Evolutionary conservation across 805 yeast genomes (phyloP).

Genomic region (Metschnikowia proteae): DNA sequence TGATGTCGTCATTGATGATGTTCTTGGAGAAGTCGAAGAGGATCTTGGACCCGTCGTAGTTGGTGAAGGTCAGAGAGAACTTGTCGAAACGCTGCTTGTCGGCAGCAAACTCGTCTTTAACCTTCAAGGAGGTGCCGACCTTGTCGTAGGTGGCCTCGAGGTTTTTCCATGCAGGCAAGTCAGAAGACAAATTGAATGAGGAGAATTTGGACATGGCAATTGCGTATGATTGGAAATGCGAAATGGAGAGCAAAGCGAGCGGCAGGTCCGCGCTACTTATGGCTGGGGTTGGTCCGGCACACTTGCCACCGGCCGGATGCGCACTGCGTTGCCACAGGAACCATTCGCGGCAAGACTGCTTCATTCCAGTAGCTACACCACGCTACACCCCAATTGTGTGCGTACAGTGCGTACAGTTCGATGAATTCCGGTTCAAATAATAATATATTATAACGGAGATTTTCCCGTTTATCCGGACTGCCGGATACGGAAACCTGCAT

Average conservation of each 20-base stretch:
- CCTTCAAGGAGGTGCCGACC: slow-evolving; percentile 66
- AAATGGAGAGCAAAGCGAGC: not conserved
- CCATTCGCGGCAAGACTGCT: not conserved
- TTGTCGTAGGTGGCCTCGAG: slow-evolving; percentile 68
- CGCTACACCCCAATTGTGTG: not conserved
- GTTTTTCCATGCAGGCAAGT: slow-evolving; percentile 80
- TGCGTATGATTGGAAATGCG: not conserved
- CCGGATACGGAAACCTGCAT: not conserved
- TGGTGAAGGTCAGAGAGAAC: slow-evolving; percentile 71
- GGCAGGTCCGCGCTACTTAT: slow-evolving; percentile 4
- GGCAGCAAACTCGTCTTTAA: slow-evolving; percentile 69
- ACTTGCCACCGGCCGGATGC: slow-evolving; percentile 4
- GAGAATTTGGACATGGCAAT: slow-evolving; percentile 19
- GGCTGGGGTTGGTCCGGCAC: slow-evolving; percentile 4
- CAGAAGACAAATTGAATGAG: slow-evolving; percentile 56
- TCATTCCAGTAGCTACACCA: not conserved
- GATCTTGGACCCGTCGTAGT: slow-evolving; percentile 84
- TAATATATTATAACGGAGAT: no score
- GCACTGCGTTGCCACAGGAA: slow-evolving; percentile 1
- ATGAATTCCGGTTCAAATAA: no score
- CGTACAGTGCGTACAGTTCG: no score
- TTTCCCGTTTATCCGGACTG: no score
- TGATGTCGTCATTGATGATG: slow-evolving; percentile 80
- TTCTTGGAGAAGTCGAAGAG: slow-evolving; percentile 95
- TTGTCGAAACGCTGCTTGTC: slow-evolving; percentile 76